Evolutionary conservation across 140 eudicot species (phyloP).

Genomic region (Bidens hawaiensis): DNA sequence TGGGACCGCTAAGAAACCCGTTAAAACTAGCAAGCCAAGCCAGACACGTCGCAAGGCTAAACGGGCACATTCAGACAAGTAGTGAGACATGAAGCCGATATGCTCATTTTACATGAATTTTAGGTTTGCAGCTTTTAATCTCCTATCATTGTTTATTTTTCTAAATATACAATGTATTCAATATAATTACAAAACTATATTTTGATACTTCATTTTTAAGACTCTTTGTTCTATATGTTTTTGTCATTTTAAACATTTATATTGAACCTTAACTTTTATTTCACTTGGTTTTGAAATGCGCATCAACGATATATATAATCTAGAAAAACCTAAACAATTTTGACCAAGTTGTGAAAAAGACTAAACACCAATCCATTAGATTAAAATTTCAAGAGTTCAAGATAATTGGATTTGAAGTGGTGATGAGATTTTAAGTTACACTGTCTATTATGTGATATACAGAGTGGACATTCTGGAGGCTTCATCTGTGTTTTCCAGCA

Average conservation of each 20-base stretch:
- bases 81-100: constrained; percentile 19
- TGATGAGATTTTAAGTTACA: neutral
- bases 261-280: neutral
- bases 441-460: neutral
- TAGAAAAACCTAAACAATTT: neutral
- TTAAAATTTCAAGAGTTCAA: neutral
- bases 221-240: too few relatives aligned
- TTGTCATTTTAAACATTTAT: neutral
- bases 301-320: neutral
- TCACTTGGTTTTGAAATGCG: too few relatives aligned
- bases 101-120: constrained; percentile 17
- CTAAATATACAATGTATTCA: neutral
- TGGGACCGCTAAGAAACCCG: constrained; percentile 40
- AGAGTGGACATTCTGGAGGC: constrained; percentile 4
- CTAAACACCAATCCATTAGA: neutral
- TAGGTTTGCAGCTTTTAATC: constrained; percentile 25
- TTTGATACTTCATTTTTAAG: neutral
- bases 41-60: constrained; percentile 67
- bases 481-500: constrained; percentile 1
- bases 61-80: constrained; percentile 57
- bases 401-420: neutral
- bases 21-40: constrained; percentile 31
- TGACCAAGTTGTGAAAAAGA: neutral
- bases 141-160: neutral
- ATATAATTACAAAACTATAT: neutral